Percentiles rank a stretch among this genome's conserved stretches.
Evolutionary conservation across 2,329 filamentous ascomycete species (phyloP).

Genomic region (Incumbomyces delicatus): DNA sequence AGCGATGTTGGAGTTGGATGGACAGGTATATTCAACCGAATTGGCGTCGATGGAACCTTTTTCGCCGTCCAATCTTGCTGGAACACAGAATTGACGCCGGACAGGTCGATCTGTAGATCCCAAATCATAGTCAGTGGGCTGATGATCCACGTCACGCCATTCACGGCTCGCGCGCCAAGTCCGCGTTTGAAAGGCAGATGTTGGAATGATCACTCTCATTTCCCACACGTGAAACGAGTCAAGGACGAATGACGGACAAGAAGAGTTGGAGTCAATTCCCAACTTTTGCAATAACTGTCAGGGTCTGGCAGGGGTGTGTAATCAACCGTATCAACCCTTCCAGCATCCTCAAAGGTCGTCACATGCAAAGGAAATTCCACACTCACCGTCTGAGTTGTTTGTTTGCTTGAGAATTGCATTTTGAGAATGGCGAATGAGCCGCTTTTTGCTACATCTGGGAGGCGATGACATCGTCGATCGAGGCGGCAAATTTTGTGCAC

Average conservation of each 20-base stretch:
- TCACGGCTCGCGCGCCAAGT: background rate
- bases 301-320: constrained; percentile 1
- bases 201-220: background rate
- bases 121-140: constrained; percentile 3
- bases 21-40: background rate
- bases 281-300: background rate
- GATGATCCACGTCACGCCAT: constrained; percentile 2
- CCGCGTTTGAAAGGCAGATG: background rate
- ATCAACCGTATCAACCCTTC: background rate
- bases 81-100: background rate
- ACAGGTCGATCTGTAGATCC: constrained; percentile 3
- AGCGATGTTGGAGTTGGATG: background rate
- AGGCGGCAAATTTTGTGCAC: background rate
- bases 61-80: background rate
- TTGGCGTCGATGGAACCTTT: background rate
- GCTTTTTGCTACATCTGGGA: background rate
- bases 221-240: constrained; percentile 1
- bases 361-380: constrained; percentile 1
- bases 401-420: background rate
- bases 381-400: background rate
- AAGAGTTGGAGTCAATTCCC: background rate
- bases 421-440: background rate
- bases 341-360: too few relatives aligned
- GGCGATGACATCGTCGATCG: constrained; percentile 4
- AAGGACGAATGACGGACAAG: background rate